Evolutionary conservation across 495 filamentous ascomycete species (phyloP), one percentile per base, ranked within the genome.

Genomic region (Darksidea phi): DNA sequence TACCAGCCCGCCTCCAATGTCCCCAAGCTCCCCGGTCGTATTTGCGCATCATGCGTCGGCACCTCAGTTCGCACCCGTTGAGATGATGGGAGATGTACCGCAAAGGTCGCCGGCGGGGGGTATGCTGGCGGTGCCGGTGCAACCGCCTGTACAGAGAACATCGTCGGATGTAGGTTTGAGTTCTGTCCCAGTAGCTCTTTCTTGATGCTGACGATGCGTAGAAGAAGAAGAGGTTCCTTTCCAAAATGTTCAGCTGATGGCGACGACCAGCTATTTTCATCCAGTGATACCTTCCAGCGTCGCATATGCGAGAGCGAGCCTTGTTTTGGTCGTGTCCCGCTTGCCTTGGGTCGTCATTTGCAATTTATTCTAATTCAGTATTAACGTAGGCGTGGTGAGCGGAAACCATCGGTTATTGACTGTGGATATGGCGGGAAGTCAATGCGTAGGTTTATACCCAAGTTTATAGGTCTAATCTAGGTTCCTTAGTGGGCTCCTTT

Each of bases 211-310:
- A 61, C 36, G 12, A 24, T 7, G 10, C 15, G 21, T 24, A 61
- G 54, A 58, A 57, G 26, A 57, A 48, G 48, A 43, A 37, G 24
- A 25, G 28, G 8, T 63, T 63, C 52, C 38, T 63, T 13, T 61
- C 58, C 25, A 32, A 25, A 24, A 34, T 21, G 38, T 53, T 53
- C 37, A 10, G 24, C 8, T 52, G 20, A 20, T 32, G 46, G 36
- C 24, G 13, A 49, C 15, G 17, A 8, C 17, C 20, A 15, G 6
- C 46, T n/a, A 21, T 3, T 49, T 20, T 25, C 13, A 3, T 49
- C 10, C 28, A 32, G 10, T 32, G 28, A 32, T 10, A 32, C 28
- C 28, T 32, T 32, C 10, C 28, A 32, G 28, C 28, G 28, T 32
- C 28, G 28, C 28, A 32, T 32, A 4, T 32, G 3, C 28, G 28